Evolutionary conservation across 169 alveolate genomes (phyloP), one percentile per base, ranked within the genome.

Genomic region (Babesia divergens): DNA sequence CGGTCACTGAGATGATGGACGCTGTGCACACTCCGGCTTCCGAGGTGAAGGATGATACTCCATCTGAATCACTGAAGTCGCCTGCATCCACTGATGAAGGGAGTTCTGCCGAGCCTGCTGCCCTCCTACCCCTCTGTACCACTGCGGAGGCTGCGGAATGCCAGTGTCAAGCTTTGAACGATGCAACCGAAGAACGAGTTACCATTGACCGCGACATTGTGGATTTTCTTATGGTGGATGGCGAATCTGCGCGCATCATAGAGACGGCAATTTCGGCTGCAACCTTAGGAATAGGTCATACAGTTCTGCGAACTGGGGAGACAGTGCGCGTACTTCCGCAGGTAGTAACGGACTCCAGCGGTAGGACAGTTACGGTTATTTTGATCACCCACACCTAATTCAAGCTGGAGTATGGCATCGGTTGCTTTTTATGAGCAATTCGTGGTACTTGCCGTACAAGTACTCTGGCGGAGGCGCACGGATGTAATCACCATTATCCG

Each of bases 211-310:
- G 49, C 40, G 72, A 62, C 6, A 6, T 62, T 6, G 16, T 46
- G 8, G 60, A 46, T 20, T 0, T 24, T 8, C 51, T 62, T 18
- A 62, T 29, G 46, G 50, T 62, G 31, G 72, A 62, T 29, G 37
- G n/a, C 24, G 34, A 6, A 4, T 22, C 72, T 32, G 53, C 28
- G 4, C 51, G 38, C 8, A 44, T n/a, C 35, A n/a, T 62, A 28
- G 59, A 62, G 47, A 14, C 38, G 28, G 72, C 72, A 18, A 38
- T 62, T 18, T 62, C 72, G 2, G 47, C 18, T 20, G 47, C 47
- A 13, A 47, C 59, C 3, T 44, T 14, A 35, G 59, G 49, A 18
- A 46, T 26, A 13, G 55, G 55, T 9, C 18, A 40, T 8, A 18
- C 55, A 11, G 47, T n/a, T 5, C 28, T 59, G 47, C 43, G 60